Base-by-base conservation (phyloP, 306 rosid species). In the Alnus rubra region DNA sequence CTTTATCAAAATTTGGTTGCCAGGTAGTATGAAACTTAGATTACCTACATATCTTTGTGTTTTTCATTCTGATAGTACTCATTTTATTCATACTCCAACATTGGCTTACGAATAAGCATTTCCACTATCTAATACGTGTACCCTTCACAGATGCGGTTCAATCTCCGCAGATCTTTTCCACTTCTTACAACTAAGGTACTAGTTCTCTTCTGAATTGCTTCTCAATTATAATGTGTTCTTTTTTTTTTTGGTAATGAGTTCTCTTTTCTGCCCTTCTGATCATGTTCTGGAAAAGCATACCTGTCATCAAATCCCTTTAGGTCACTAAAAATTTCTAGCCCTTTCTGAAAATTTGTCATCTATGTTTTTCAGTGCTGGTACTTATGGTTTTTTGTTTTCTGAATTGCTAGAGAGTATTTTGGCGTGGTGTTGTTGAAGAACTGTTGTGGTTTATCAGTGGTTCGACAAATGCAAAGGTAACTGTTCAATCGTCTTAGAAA, bases 351-450 rank as follows among this genome's bases (percentile, higher is more conserved):
- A 67, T 0, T 37, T 67, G 19, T 67, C 30, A 18, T 16, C 49
- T 15, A 37, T 64, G 23, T 35, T 64, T 64, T 39, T n/a, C 35
- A 18, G 9, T 7, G 72, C 7, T 67, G 31, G 8, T 64, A 42
- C 28, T 37, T 48, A 37, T 64, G 44, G 35, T 63, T 62, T 62
- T 49, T 11, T 53, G 37, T 4, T 19, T 64, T 58, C 31, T 18
- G 31, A 76, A 33, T 77, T 74, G 51, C 16, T 72, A 90, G 94
- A 86, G 75, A 83, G 88, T 90, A 13, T 85, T 84, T 82, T 90
- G 94, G 92, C 86, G 79, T 68, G 94, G 86, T 78, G 90, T 88
- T 71, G 88, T 86, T 47, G 92, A 90, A 83, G 90, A 88, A 68
- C 86, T 90, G 76, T 74, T 90, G 58, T 84, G 87, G 92, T 86